phyloP scores from a whole-genome alignment of 164 flowering plant genomes.

The Taxillus chinensis region DNA sequence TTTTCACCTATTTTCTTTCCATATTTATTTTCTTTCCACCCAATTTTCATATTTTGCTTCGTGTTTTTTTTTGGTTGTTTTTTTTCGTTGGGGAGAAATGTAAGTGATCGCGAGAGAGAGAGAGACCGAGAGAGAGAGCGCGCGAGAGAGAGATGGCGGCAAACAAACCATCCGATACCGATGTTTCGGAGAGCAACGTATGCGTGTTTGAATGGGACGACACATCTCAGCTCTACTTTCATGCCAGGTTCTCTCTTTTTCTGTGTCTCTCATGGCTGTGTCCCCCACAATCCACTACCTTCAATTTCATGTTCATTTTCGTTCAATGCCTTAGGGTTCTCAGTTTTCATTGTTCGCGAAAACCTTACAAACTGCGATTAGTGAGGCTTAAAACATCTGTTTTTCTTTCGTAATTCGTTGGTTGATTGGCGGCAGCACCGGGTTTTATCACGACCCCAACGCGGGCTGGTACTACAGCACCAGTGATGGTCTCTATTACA shows the following conservation, averaged over 20 bases:
- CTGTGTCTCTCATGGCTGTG: neutral
- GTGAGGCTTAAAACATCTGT: too few relatives aligned
- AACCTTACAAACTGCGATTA: too few relatives aligned
- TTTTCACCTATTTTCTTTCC: too few relatives aligned
- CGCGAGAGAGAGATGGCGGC: constrained; percentile 34
- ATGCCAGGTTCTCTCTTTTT: constrained; percentile 41
- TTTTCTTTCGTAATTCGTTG: too few relatives aligned
- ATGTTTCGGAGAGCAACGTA: constrained; percentile 13
- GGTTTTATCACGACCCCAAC: constrained; percentile 83
- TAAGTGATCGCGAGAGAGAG: too few relatives aligned
- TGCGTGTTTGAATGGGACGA: constrained; percentile 65
- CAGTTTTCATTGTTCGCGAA: neutral
- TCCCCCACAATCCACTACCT: neutral
- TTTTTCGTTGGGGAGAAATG: too few relatives aligned
- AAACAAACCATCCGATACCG: constrained; percentile 11
- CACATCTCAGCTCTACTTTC: constrained; percentile 59
- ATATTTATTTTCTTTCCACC: too few relatives aligned
- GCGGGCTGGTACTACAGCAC: constrained; percentile 87
- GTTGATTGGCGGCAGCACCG: constrained; percentile 41
- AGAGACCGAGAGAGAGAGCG: neutral
- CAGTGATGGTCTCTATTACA: constrained; percentile 75
- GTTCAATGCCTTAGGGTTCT: neutral
- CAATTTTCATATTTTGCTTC: too few relatives aligned
- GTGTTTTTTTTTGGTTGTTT: too few relatives aligned
- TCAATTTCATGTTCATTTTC: constrained; percentile 7